phyloP scores from a whole-genome alignment of 1,139 yeast species.

The Blastobotrys aristatus region DNA sequence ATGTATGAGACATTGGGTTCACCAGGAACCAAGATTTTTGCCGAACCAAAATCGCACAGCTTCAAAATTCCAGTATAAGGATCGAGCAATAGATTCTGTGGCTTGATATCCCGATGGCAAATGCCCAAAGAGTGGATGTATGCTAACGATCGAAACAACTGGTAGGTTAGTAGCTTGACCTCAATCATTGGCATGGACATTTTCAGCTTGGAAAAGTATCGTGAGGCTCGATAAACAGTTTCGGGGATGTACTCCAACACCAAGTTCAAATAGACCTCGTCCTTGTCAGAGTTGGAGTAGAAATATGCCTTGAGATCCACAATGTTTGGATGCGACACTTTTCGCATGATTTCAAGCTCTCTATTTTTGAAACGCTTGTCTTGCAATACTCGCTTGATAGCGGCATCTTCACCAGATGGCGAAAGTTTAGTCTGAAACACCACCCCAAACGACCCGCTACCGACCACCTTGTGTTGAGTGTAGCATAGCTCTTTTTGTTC shows the following conservation, averaged over 20 bases:
- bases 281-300: constrained; percentile 70
- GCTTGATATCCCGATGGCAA: constrained; percentile 96
- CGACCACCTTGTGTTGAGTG: constrained; percentile 80
- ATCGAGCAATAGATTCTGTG: constrained; percentile 87
- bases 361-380: constrained; percentile 94
- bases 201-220: constrained; percentile 72
- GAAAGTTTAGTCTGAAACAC: constrained; percentile 81
- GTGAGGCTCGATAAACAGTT: constrained; percentile 85
- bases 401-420: constrained; percentile 75
- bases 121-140: constrained; percentile 88
- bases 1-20: constrained; percentile 96
- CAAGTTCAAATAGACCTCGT: constrained; percentile 79
- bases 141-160: constrained; percentile 83
- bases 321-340: constrained; percentile 78
- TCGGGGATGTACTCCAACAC: constrained; percentile 92
- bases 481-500: constrained; percentile 56
- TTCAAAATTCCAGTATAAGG: constrained; percentile 80
- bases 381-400: constrained; percentile 90
- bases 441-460: constrained; percentile 96
- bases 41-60: constrained; percentile 98
- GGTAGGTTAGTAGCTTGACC: constrained; percentile 85
- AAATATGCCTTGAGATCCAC: constrained; percentile 86
- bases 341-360: constrained; percentile 92
- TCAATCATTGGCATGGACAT: constrained; percentile 83
- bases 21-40: constrained; percentile 78